Evolutionary conservation across 352 stramenopile genomes (phyloP).

Genomic region (Synura sp.): DNA sequence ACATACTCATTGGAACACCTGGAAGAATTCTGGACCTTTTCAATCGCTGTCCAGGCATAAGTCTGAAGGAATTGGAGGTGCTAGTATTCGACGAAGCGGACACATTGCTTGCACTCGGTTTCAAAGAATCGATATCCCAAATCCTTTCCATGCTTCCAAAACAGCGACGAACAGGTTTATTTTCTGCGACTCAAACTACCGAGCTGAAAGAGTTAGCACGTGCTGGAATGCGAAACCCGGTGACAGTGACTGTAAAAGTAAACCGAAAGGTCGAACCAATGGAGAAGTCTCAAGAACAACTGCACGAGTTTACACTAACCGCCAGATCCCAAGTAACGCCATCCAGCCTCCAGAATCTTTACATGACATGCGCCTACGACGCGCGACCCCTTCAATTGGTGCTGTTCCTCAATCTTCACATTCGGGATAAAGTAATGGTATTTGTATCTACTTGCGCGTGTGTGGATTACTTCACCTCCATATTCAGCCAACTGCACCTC

Average conservation of each 20-base stretch:
- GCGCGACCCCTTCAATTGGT: constrained; percentile 85
- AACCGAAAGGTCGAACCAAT: constrained; percentile 44
- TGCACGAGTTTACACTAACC: constrained; percentile 45
- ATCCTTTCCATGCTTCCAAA: constrained; percentile 92
- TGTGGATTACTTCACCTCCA: constrained; percentile 95
- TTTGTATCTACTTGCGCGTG: constrained; percentile 98
- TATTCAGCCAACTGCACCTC: constrained; percentile 60
- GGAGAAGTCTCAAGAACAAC: constrained; percentile 14
- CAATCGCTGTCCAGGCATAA: constrained; percentile 64
- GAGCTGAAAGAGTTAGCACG: constrained; percentile 91
- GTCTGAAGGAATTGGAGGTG: constrained; percentile 88
- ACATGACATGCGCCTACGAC: constrained; percentile 83
- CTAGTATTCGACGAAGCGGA: constrained; percentile 99
- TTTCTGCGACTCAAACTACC: constrained; percentile 71
- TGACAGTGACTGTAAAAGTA: constrained; percentile 93
- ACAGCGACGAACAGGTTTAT: constrained; percentile 89
- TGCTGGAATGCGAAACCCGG: constrained; percentile 94
- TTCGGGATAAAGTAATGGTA: constrained; percentile 84
- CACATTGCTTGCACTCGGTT: constrained; percentile 95
- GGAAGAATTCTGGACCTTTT: constrained; percentile 75
- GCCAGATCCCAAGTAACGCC: constrained; percentile 64
- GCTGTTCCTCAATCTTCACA: constrained; percentile 69
- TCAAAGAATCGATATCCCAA: constrained; percentile 84
- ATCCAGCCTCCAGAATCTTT: constrained; percentile 85
- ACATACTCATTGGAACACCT: constrained; percentile 61